phyloP scores from a whole-genome alignment of 2,329 filamentous ascomycete species.

The Fusarium sambucinum region DNA sequence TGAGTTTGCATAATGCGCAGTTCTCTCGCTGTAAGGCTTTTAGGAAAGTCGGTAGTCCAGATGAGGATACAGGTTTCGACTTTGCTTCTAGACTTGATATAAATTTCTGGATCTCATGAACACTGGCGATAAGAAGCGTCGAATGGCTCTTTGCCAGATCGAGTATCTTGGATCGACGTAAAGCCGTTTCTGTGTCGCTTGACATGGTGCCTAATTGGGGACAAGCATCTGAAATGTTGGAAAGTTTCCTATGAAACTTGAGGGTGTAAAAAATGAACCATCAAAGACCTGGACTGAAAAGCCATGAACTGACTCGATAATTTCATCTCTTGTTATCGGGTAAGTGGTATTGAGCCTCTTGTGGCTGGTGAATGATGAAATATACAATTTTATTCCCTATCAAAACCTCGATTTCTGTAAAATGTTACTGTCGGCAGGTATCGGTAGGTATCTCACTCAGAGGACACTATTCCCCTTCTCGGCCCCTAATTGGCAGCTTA shows the following conservation, averaged over 20 bases:
- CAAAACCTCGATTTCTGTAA: too few relatives aligned
- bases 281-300: background rate
- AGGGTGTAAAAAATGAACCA: background rate
- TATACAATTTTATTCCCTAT: background rate
- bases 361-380: slow-evolving; percentile 16
- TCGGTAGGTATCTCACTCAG: slow-evolving; percentile 7
- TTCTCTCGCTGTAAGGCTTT: slow-evolving; percentile 30
- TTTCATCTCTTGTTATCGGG: background rate
- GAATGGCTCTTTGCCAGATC: slow-evolving; percentile 32
- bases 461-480: slow-evolving; percentile 10
- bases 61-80: slow-evolving; percentile 29
- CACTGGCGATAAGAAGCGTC: slow-evolving; percentile 5
- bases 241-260: background rate
- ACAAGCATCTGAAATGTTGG: background rate
- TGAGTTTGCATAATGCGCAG: slow-evolving; percentile 10
- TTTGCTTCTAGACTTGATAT: slow-evolving; percentile 19
- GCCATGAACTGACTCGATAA: background rate
- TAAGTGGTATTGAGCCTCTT: background rate
- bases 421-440: too few relatives aligned
- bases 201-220: slow-evolving; percentile 6
- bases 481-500: slow-evolving; percentile 22
- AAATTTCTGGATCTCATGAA: slow-evolving; percentile 22
- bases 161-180: slow-evolving; percentile 28
- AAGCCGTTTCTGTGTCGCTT: slow-evolving; percentile 4
- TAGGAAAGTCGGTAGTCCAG: slow-evolving; percentile 31